These are phyloP conservation scores for Dactylonectria estremocensis DNA, from an alignment of 2,329 filamentous ascomycete species.

Conservation along the genomic window DNA sequence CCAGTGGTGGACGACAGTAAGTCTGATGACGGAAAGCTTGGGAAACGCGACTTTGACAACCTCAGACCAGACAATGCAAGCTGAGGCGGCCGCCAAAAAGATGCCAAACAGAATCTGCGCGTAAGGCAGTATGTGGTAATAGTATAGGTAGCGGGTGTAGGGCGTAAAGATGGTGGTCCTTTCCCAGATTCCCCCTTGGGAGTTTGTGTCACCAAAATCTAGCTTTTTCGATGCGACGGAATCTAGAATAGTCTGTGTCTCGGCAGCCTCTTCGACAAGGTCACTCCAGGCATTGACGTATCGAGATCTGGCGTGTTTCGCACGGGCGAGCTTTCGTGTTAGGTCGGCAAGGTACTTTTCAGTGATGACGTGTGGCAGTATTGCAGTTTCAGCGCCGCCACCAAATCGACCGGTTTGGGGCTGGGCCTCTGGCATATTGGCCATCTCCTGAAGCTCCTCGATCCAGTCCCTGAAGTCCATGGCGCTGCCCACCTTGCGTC, in stretches of 20 bases:
- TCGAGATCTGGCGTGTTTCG: slow-evolving; percentile 85
- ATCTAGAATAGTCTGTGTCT: slow-evolving; percentile 87
- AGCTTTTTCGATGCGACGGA: slow-evolving; percentile 85
- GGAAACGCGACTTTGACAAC: slow-evolving; percentile 87
- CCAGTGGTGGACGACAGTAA: slow-evolving; percentile 82
- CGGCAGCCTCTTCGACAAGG: slow-evolving; percentile 80
- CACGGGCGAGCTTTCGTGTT: slow-evolving; percentile 84
- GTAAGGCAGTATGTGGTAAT: slow-evolving; percentile 82
- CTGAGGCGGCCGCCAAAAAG: slow-evolving; percentile 81
- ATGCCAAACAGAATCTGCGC: slow-evolving; percentile 75
- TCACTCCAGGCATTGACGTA: slow-evolving; percentile 90
- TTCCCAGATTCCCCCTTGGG: slow-evolving; percentile 68
- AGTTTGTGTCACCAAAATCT: slow-evolving; percentile 76
- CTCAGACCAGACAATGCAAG: slow-evolving; percentile 93
- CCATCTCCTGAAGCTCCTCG: slow-evolving; percentile 88
- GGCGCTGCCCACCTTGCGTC: slow-evolving; percentile 85
- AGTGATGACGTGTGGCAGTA: slow-evolving; percentile 86
- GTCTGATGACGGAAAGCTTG: slow-evolving; percentile 78
- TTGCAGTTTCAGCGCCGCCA: slow-evolving; percentile 60
- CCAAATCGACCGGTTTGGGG: slow-evolving; percentile 60
- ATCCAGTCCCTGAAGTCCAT: slow-evolving; percentile 92
- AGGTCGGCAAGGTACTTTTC: slow-evolving; percentile 94
- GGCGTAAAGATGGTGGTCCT: slow-evolving; percentile 79
- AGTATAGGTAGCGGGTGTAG: slow-evolving; percentile 83
- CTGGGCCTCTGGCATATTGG: slow-evolving; percentile 75